Conservation (phyloP, 148 eudicot species). For the Spergularia marina region DNA sequence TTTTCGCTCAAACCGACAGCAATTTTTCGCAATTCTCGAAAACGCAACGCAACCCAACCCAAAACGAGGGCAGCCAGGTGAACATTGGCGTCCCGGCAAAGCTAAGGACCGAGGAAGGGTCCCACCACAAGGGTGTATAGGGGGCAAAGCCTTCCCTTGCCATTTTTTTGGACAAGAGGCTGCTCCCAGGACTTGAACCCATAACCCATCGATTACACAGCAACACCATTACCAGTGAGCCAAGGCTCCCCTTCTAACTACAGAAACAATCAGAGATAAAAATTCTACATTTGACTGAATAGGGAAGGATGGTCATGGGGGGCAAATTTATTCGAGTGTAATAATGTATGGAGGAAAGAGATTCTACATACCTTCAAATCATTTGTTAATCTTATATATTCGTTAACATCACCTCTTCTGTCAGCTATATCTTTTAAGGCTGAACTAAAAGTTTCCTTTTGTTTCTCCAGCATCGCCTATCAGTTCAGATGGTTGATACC, state of each 20-base stretch:
- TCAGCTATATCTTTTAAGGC: constrained; percentile 62
- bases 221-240: no score
- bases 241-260: background rate
- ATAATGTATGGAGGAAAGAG: background rate
- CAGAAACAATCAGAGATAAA: background rate
- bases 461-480: constrained; percentile 84
- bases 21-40: no score
- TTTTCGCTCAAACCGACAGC: no score
- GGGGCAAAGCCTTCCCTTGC: no score
- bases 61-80: no score
- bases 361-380: constrained; percentile 58
- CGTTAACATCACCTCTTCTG: constrained; percentile 75
- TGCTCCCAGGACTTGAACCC: no score
- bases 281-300: background rate
- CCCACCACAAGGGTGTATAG: no score
- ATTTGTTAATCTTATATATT: constrained; percentile 58
- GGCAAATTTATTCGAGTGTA: background rate
- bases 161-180: no score
- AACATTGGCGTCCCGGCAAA: no score
- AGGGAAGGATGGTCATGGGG: background rate
- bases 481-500: constrained; percentile 17
- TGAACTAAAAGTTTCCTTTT: constrained; percentile 63
- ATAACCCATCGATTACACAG: no score
- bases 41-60: no score
- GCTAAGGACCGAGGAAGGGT: no score